phyloP scores from a whole-genome alignment of 2,329 filamentous ascomycete genomes.

The Aspergillus fijiensis region DNA sequence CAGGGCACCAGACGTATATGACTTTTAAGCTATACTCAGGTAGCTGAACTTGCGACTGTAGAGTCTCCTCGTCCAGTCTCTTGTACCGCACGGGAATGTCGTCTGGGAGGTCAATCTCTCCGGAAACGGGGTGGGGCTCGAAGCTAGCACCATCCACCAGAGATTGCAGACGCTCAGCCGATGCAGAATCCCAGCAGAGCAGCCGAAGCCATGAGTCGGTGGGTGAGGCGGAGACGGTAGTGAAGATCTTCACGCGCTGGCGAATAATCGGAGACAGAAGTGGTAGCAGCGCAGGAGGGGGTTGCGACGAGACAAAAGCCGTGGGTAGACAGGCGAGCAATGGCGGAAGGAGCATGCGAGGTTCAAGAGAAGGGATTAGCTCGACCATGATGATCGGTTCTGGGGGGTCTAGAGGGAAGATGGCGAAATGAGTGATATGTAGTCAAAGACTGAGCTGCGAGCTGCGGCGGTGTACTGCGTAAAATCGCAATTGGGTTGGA shows the following conservation, averaged over 20 bases:
- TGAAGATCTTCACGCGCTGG: conserved; percentile 60
- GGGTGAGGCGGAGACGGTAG: conserved; percentile 43
- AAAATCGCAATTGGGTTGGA: not conserved
- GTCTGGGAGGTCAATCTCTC: conserved; percentile 63
- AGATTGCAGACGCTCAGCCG: conserved; percentile 54
- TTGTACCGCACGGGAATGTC: conserved; percentile 57
- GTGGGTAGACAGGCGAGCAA: conserved; percentile 64
- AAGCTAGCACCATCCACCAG: conserved; percentile 56
- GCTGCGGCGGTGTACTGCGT: not conserved
- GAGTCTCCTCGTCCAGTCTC: conserved; percentile 61
- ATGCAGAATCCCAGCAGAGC: conserved; percentile 57
- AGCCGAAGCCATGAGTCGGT: conserved; percentile 58
- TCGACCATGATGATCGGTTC: conserved; percentile 49
- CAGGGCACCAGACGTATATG: conserved; percentile 62
- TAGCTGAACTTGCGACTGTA: conserved; percentile 56
- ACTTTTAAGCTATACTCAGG: conserved; percentile 56
- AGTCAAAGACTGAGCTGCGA: not conserved
- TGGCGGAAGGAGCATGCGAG: conserved; percentile 59
- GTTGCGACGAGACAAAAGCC: conserved; percentile 58
- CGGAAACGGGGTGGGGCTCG: conserved; percentile 64
- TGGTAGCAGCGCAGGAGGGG: conserved; percentile 60
- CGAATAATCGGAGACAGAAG: conserved; percentile 64
- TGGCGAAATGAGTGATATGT: not conserved
- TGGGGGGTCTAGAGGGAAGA: not conserved
- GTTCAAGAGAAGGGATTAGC: conserved; percentile 55